Percentiles rank a stretch among this genome's conserved stretches.
Conservation (phyloP, 176 grass and related monocot species). For the Zizania latifolia region DNA sequence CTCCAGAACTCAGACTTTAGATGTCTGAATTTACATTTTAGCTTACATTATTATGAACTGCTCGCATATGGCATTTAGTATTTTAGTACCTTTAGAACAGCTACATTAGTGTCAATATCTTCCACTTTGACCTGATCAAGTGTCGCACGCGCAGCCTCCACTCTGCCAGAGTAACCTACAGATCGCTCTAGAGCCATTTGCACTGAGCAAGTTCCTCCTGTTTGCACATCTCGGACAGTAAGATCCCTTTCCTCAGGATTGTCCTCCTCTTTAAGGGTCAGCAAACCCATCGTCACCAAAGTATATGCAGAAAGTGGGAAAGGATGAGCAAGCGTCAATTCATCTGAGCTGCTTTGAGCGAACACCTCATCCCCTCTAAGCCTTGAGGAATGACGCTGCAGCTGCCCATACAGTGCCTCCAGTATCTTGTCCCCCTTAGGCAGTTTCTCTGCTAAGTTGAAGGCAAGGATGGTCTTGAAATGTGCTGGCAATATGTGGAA, state of each 20-base stretch:
- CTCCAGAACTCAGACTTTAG: too few species aligned
- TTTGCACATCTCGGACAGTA: slow-evolving; percentile 39
- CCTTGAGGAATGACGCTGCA: slow-evolving; percentile 40
- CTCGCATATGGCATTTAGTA: neutral
- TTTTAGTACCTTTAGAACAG: slow-evolving; percentile 75
- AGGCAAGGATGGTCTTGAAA: slow-evolving; percentile 79
- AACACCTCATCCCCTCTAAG: slow-evolving; percentile 21
- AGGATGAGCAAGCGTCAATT: slow-evolving; percentile 28
- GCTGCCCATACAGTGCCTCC: slow-evolving; percentile 58
- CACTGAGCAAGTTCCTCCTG: slow-evolving; percentile 56
- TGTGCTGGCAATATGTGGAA: slow-evolving; percentile 69
- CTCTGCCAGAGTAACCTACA: slow-evolving; percentile 56
- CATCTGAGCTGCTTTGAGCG: slow-evolving; percentile 30
- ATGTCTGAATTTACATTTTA: too few species aligned
- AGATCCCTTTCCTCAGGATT: slow-evolving; percentile 37
- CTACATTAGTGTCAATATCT: slow-evolving; percentile 84
- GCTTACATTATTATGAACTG: neutral
- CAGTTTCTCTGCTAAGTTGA: slow-evolving; percentile 87
- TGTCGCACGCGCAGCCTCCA: slow-evolving; percentile 65
- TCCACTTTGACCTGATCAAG: slow-evolving; percentile 80
- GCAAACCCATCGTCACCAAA: slow-evolving; percentile 61
- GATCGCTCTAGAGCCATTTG: slow-evolving; percentile 70
- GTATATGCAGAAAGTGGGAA: slow-evolving; percentile 60
- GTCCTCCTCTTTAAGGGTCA: slow-evolving; percentile 38
- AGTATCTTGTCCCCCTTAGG: slow-evolving; percentile 95